phyloP scores from a whole-genome alignment of 805 yeast species.

The Yarrowia divulgata region DNA sequence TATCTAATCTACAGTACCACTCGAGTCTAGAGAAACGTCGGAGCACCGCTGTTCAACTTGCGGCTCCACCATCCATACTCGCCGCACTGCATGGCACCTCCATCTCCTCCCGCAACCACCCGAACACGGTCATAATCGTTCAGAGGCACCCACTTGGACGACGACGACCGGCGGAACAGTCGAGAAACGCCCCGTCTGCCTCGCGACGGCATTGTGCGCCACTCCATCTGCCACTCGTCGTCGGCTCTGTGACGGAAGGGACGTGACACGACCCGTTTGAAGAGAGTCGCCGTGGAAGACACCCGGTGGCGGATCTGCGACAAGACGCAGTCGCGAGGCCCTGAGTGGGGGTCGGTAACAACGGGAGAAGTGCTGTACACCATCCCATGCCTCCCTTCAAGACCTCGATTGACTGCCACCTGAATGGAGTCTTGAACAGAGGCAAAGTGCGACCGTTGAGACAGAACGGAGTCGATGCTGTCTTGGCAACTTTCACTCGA shows the following conservation, averaged over 20 bases:
- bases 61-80: constrained; percentile 3
- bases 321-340: not conserved
- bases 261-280: not conserved
- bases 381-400: not conserved
- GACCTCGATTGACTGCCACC: not conserved
- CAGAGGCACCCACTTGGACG: not conserved
- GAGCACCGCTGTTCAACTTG: not conserved
- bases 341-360: too few relatives aligned
- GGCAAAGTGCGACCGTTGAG: not conserved
- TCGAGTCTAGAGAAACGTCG: not conserved
- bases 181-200: not conserved
- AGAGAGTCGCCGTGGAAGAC: not conserved
- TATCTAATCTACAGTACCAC: too few relatives aligned
- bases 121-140: not conserved
- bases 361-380: not conserved
- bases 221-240: not conserved
- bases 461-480: not conserved
- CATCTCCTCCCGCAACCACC: not conserved
- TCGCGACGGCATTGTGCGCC: not conserved
- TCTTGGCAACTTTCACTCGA: not conserved
- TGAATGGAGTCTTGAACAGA: constrained; percentile 9
- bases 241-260: not conserved
- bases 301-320: not conserved
- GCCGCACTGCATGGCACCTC: not conserved
- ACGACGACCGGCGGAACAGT: not conserved